Evolutionary conservation across 257 asterid genomes (phyloP).

Genomic region (Rauvolfia tetraphylla): DNA sequence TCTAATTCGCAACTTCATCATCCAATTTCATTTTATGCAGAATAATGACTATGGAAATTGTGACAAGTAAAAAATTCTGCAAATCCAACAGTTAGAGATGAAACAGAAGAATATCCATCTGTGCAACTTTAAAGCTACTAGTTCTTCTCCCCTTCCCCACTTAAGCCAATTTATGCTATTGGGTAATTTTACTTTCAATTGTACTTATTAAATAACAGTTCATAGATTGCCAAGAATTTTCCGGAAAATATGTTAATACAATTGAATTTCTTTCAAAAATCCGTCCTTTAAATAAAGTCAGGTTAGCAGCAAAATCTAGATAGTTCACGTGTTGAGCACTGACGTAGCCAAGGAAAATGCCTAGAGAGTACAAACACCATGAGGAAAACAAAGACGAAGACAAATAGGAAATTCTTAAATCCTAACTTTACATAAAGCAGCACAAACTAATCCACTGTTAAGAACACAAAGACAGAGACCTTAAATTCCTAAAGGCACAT

Average conservation of each 20-base stretch:
- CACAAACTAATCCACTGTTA: too few relatives aligned
- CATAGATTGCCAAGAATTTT: too few relatives aligned
- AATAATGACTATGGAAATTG: not conserved
- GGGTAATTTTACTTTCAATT: not conserved
- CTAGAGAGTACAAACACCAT: too few relatives aligned
- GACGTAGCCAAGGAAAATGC: too few relatives aligned
- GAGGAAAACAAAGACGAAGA: not conserved
- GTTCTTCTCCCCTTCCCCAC: not conserved
- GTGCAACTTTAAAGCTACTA: not conserved
- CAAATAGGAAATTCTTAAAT: too few relatives aligned
- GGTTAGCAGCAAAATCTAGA: not conserved
- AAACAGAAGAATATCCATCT: not conserved
- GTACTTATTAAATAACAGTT: not conserved
- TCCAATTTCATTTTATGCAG: not conserved
- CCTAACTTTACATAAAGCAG: too few relatives aligned
- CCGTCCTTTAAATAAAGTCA: not conserved
- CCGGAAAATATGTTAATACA: not conserved
- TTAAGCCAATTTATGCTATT: not conserved
- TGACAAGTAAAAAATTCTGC: not conserved
- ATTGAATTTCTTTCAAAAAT: too few relatives aligned
- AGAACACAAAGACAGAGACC: too few relatives aligned
- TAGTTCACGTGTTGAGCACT: not conserved
- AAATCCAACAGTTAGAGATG: not conserved
- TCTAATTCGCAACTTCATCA: not conserved
- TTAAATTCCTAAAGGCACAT: not conserved